Percentiles rank a stretch among this genome's conserved stretches.
Conservation (phyloP, 1,139 yeast genomes). For the Groenewaldozyma auringiensis region DNA sequence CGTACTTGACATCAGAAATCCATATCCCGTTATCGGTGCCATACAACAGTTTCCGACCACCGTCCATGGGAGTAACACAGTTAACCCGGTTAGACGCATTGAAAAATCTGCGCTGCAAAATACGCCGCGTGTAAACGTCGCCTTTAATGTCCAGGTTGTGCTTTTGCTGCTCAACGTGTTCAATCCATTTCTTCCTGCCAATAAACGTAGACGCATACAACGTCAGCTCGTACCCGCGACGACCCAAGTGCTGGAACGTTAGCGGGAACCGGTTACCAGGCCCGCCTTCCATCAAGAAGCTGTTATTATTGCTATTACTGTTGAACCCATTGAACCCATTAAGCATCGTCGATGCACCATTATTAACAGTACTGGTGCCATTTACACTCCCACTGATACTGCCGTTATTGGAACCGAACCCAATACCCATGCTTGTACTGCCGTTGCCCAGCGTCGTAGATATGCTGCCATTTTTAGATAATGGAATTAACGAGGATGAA, state of each 20-base stretch:
- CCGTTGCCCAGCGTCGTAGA: slow-evolving; percentile 4
- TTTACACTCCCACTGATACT: not conserved
- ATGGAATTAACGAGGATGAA: slow-evolving; percentile 37
- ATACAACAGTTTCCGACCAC: slow-evolving; percentile 81
- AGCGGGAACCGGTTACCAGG: slow-evolving; percentile 38
- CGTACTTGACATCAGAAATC: slow-evolving; percentile 45
- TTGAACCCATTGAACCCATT: too few species aligned
- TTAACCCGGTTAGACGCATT: slow-evolving; percentile 68
- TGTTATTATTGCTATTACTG: not conserved
- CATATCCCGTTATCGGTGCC: slow-evolving; percentile 92
- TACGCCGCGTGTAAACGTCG: slow-evolving; percentile 69
- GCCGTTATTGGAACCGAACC: not conserved
- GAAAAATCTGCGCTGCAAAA: slow-evolving; percentile 63
- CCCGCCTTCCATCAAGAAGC: slow-evolving; percentile 1
- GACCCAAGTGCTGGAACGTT: slow-evolving; percentile 49
- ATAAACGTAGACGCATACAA: slow-evolving; percentile 57
- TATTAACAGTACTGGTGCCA: not conserved
- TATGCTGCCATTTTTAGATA: too few species aligned
- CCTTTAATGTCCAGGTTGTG: slow-evolving; percentile 59
- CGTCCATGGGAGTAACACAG: slow-evolving; percentile 92
- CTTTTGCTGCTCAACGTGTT: slow-evolving; percentile 74
- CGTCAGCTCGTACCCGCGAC: slow-evolving; percentile 61
- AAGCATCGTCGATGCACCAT: not conserved
- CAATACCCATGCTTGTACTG: not conserved
- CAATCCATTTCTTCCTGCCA: slow-evolving; percentile 74